Conservation (phyloP, 1,284 basidiomycete genomes). For the Ganoderma leucocontextum region DNA sequence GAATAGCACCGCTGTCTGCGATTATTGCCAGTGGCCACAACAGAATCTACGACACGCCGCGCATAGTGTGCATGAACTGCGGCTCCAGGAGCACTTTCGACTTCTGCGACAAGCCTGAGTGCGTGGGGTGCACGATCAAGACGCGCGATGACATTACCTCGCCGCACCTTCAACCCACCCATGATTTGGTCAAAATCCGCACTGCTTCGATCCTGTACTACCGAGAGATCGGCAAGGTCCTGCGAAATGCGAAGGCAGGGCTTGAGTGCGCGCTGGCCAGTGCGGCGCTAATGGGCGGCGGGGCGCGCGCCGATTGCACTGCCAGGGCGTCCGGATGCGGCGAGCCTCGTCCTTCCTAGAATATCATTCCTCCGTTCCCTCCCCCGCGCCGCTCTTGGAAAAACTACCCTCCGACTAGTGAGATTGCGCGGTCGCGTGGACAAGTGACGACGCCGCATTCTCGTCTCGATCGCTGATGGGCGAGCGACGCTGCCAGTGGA, state of each 20-base stretch:
- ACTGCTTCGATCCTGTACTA: constrained; percentile 34
- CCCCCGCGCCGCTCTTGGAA: no score
- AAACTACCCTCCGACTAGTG: no score
- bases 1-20: constrained; percentile 24
- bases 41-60: constrained; percentile 36
- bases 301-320: no score
- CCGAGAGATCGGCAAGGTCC: constrained; percentile 33
- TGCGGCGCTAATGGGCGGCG: no score
- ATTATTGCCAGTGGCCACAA: constrained; percentile 30
- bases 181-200: constrained; percentile 43
- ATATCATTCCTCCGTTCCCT: no score
- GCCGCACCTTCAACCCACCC: constrained; percentile 39
- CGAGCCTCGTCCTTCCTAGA: no score
- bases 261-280: constrained; percentile 34
- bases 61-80: constrained; percentile 38
- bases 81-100: constrained; percentile 32
- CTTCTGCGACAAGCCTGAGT: constrained; percentile 36
- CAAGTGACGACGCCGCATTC: no score
- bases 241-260: constrained; percentile 26
- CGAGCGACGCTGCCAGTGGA: no score
- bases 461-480: no score
- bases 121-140: constrained; percentile 11
- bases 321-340: no score
- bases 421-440: no score
- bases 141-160: constrained; percentile 31